Evolutionary conservation across 768 basidiomycete species (phyloP).

Genomic region (Naganishia kalamii): DNA sequence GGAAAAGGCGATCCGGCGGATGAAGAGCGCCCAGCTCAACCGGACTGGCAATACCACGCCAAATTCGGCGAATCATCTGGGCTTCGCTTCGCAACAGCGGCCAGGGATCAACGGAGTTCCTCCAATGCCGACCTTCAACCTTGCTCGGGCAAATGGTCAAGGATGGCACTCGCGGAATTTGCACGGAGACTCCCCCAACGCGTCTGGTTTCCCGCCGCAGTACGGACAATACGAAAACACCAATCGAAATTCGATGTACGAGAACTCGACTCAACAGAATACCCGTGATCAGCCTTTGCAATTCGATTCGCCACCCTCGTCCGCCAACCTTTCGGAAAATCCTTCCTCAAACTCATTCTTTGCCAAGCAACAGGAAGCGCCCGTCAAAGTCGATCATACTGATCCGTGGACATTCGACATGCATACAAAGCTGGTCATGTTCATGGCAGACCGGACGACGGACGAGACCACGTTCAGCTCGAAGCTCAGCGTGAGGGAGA

Average conservation of each 20-base stretch:
- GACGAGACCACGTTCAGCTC: slow-evolving; percentile 97
- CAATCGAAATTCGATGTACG: not conserved
- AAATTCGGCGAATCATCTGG: not conserved
- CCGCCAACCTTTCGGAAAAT: not conserved
- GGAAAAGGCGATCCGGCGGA: slow-evolving; percentile 94
- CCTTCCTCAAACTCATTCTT: not conserved
- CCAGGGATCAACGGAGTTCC: slow-evolving; percentile 11
- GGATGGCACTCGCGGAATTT: not conserved
- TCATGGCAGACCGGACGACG: slow-evolving; percentile 96
- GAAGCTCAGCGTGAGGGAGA: slow-evolving; percentile 71
- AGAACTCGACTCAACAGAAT: not conserved
- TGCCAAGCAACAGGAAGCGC: not conserved
- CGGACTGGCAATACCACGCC: not conserved
- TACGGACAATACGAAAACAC: not conserved
- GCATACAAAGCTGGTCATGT: slow-evolving; percentile 88
- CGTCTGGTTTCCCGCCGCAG: not conserved
- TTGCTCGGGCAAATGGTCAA: not conserved
- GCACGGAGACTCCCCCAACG: not conserved
- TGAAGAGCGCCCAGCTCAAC: slow-evolving; percentile 88
- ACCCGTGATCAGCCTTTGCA: not conserved
- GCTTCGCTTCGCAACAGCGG: slow-evolving; percentile 9
- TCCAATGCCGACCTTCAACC: not conserved
- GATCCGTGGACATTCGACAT: slow-evolving; percentile 94
- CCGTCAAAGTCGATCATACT: slow-evolving; percentile 67
- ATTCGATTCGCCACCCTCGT: slow-evolving; percentile 1